Base-by-base conservation (phyloP, 192 early-diverging fungal species). In the Funneliformis mosseae region DNA sequence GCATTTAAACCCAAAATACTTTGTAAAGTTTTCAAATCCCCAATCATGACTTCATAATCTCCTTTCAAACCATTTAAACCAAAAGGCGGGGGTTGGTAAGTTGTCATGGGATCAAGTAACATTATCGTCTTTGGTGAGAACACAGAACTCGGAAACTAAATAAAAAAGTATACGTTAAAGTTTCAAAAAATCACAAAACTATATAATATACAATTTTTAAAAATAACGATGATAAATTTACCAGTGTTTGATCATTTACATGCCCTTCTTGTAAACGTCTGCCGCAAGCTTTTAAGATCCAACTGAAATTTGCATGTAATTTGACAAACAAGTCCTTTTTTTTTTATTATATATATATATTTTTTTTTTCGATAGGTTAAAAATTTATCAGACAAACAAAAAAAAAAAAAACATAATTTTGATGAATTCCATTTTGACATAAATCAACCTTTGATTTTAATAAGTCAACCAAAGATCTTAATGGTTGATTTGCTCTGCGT, bases 301-400 rank as follows among this genome's bases (percentile, higher is more conserved):
- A 92, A 38, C 87, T 88, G 71, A 92, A 91, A 66, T 87, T 85
- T 14, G 83, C 84, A 81, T 92, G 92, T 68, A 92, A 81, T 64
- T 92, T 86, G 45, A 87, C 84, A 83, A 87, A 91, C 16, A 92
- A 87, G 74, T 92, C 89, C 81, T 92, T 82, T 48, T 82, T 80
- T 23, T 71, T 78, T 33, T 33, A 33, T 45, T n/a, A n/a, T n/a
- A n/a, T n/a, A n/a, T n/a, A n/a, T n/a, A n/a, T n/a, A n/a, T n/a
- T n/a, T n/a, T n/a, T n/a, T n/a, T n/a, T n/a, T n/a, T n/a, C n/a
- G 77, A 63, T n/a, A 77, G 81, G 59, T 77, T 74, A 33, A 48
- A n/a, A 21, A 39, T 45, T 43, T 8, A 21, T 11, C 8, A 43
- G 59, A 77, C 69, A 81, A 77, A 77, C 12, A 72, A 50, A 5